Evolutionary conservation across 2,329 filamentous ascomycete genomes (phyloP).

Genomic region (Penicillium janthinellum): DNA sequence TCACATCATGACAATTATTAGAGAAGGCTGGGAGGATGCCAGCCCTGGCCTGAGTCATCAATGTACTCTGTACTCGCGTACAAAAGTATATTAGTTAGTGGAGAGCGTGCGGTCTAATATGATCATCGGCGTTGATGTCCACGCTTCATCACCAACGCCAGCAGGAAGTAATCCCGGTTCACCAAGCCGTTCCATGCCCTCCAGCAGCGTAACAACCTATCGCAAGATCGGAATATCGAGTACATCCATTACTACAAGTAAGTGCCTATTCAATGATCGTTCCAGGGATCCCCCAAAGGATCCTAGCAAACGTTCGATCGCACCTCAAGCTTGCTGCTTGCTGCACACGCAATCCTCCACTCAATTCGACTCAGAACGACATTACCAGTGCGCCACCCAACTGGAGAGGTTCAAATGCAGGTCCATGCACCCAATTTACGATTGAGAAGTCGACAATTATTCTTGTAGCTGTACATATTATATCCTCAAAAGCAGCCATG

Average conservation of each 20-base stretch:
- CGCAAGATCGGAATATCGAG: neutral
- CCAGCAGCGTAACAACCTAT: neutral
- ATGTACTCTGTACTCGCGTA: neutral
- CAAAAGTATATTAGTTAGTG: neutral
- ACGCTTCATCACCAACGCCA: neutral
- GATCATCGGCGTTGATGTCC: neutral
- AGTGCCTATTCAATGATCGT: neutral
- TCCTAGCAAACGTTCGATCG: neutral
- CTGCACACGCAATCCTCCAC: neutral
- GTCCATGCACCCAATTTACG: slow-evolving; percentile 10
- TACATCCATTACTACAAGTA: no score
- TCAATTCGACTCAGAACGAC: neutral
- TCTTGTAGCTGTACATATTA: neutral
- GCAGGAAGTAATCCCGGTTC: slow-evolving; percentile 20
- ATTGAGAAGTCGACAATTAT: neutral
- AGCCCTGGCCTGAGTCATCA: no score
- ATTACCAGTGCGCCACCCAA: neutral
- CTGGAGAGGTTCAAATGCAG: neutral
- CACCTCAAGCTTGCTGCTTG: neutral
- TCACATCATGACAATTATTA: neutral
- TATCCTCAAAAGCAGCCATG: neutral
- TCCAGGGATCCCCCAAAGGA: neutral
- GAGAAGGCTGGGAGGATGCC: neutral
- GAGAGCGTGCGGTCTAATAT: neutral
- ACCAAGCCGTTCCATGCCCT: neutral